A percentile compares a stretch with the other conserved stretches of the same genome.
Evolutionary conservation across 768 basidiomycete species (phyloP).

Genomic region (Pleurotus pulmonarius): DNA sequence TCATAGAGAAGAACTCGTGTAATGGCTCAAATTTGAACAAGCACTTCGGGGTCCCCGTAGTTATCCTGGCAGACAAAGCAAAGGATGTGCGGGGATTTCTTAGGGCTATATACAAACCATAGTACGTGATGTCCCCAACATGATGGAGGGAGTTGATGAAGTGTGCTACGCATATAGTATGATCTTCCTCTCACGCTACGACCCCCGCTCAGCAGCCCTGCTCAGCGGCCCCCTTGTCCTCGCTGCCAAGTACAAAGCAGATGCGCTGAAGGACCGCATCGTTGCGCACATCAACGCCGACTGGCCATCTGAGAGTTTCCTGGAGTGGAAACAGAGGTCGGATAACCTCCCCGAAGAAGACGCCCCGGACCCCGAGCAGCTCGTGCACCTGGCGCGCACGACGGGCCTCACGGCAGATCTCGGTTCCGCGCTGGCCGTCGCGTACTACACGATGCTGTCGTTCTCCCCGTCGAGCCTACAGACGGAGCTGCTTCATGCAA

Average conservation of each 20-base stretch:
- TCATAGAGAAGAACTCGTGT: constrained; percentile 8
- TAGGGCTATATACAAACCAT: background rate
- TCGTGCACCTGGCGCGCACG: background rate
- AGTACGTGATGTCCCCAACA: background rate
- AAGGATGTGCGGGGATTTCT: constrained; percentile 9
- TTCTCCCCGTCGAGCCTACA: background rate
- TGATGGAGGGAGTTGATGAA: background rate
- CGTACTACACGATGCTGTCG: background rate
- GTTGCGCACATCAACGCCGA: background rate
- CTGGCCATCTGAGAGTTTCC: background rate
- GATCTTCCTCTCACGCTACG: background rate
- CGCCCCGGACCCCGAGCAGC: background rate
- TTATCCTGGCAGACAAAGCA: constrained; percentile 11
- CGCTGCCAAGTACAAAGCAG: constrained; percentile 8
- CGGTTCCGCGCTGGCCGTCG: background rate
- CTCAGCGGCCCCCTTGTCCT: constrained; percentile 4
- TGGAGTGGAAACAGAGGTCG: background rate
- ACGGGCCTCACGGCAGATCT: background rate
- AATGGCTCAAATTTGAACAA: background rate
- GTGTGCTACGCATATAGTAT: background rate
- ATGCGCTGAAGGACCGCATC: background rate
- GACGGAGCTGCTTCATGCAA: no score
- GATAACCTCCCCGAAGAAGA: background rate
- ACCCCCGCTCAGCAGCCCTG: background rate
- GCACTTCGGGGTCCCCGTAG: constrained; percentile 10